Evolutionary conservation across 257 asterid species (phyloP).

Genomic region (Cordia subcordata): DNA sequence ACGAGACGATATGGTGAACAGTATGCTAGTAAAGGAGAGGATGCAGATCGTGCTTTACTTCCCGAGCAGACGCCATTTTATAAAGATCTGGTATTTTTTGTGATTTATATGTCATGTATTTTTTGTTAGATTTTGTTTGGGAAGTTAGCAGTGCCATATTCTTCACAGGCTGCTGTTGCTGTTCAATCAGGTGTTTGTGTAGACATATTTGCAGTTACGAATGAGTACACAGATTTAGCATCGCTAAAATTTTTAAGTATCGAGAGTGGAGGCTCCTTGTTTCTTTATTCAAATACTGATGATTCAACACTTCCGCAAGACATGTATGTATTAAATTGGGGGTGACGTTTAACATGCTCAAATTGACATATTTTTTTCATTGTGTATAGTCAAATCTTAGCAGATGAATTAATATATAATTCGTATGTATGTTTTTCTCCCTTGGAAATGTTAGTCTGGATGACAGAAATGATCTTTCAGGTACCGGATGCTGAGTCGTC

Average conservation of each 20-base stretch:
- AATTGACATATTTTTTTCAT: neutral
- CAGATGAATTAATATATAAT: neutral
- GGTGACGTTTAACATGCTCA: neutral
- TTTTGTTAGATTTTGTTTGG: conserved; percentile 15
- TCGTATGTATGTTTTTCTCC: neutral
- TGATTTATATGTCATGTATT: conserved; percentile 12
- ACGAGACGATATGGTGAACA: conserved; percentile 97
- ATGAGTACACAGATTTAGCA: conserved; percentile 97
- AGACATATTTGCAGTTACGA: conserved; percentile 95
- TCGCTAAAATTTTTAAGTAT: conserved; percentile 95
- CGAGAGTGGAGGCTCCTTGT: conserved; percentile 97
- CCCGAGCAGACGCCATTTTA: conserved; percentile 98
- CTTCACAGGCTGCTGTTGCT: conserved; percentile 93
- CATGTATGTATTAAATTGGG: conserved; percentile 57
- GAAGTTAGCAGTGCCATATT: conserved; percentile 28
- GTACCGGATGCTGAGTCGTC: conserved; percentile 96
- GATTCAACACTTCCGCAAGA: conserved; percentile 99
- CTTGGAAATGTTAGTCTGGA: conserved; percentile 10
- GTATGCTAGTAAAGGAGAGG: conserved; percentile 99
- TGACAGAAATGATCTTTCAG: conserved; percentile 50
- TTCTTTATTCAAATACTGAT: conserved; percentile 85
- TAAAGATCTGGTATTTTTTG: conserved; percentile 76
- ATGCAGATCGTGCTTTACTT: conserved; percentile 95
- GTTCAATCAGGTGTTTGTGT: conserved; percentile 99
- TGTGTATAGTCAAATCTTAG: neutral